phyloP scores from a whole-genome alignment of 495 filamentous ascomycete species.

The Jackrogersella multiformis region DNA sequence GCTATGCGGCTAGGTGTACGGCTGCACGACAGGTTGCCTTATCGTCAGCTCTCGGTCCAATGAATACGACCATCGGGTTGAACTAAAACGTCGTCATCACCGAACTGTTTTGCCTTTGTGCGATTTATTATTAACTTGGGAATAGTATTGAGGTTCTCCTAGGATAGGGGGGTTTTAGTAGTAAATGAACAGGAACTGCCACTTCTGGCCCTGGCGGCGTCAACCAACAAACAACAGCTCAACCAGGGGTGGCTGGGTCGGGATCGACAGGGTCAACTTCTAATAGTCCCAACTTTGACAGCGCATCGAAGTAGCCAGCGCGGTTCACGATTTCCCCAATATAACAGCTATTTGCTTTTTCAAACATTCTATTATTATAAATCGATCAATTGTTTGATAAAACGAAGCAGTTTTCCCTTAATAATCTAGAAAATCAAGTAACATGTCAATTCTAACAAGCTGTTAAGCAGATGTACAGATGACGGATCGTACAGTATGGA shows the following conservation, averaged over 20 bases:
- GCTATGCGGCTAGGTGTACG: background rate
- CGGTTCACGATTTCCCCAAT: slow-evolving; percentile 15
- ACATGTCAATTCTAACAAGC: background rate
- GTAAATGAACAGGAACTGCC: background rate
- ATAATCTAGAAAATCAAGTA: background rate
- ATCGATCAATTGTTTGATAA: background rate
- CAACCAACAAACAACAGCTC: slow-evolving; percentile 9
- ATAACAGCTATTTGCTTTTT: slow-evolving; percentile 1
- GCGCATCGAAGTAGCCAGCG: slow-evolving; percentile 18
- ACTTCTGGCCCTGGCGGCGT: background rate
- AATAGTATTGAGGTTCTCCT: too few species aligned
- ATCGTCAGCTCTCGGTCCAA: slow-evolving; percentile 17
- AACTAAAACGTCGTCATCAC: background rate
- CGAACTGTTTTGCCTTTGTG: background rate
- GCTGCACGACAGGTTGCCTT: slow-evolving; percentile 15
- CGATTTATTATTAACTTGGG: too few species aligned
- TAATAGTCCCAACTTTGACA: slow-evolving; percentile 28
- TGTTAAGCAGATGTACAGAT: background rate
- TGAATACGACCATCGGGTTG: slow-evolving; percentile 6
- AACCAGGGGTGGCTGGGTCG: slow-evolving; percentile 12
- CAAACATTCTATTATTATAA: background rate
- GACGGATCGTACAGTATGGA: background rate
- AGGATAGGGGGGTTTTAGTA: slow-evolving; percentile 4
- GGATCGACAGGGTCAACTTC: slow-evolving; percentile 33
- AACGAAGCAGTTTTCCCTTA: background rate